These are phyloP conservation scores for Metschnikowia lachancei DNA, from an alignment of 805 yeast genomes.

Conservation along the genomic window DNA sequence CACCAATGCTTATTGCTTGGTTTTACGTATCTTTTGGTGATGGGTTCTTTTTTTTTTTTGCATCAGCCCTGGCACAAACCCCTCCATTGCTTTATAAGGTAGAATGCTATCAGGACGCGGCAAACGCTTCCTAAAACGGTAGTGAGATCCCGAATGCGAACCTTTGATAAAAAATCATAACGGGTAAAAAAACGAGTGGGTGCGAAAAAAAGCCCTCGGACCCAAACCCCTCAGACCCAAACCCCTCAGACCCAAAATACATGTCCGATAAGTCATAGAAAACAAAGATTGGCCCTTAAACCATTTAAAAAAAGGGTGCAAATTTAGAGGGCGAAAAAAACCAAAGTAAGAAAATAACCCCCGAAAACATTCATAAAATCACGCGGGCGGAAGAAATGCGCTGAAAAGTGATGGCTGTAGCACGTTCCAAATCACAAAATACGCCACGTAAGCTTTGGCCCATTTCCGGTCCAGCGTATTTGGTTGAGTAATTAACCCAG, in stretches of 20 bases:
- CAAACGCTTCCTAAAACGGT: constrained; percentile 14
- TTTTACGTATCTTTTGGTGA: too few species aligned
- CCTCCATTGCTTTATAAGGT: constrained; percentile 7
- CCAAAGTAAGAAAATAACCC: background rate
- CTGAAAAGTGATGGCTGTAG: constrained; percentile 72
- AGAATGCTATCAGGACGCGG: constrained; percentile 14
- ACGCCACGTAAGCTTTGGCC: constrained; percentile 24
- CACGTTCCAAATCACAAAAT: constrained; percentile 60
- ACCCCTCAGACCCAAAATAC: too few species aligned
- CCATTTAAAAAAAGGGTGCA: too few species aligned
- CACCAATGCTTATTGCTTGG: too few species aligned
- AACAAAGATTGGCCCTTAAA: too few species aligned
- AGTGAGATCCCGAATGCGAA: constrained; percentile 11
- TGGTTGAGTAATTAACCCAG: constrained; percentile 46
- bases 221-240: too few species aligned
- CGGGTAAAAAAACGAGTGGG: constrained; percentile 7
- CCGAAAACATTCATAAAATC: constrained; percentile 11
- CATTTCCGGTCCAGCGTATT: constrained; percentile 8
- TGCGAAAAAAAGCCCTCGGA: constrained; percentile 9
- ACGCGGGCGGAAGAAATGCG: constrained; percentile 94
- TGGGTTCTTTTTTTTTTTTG: background rate
- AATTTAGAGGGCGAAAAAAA: background rate
- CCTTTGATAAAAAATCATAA: constrained; percentile 1
- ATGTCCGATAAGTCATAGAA: too few species aligned
- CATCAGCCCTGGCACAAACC: background rate